phyloP scores from a whole-genome alignment of 1,284 basidiomycete genomes.

The Pholiota adiposa region DNA sequence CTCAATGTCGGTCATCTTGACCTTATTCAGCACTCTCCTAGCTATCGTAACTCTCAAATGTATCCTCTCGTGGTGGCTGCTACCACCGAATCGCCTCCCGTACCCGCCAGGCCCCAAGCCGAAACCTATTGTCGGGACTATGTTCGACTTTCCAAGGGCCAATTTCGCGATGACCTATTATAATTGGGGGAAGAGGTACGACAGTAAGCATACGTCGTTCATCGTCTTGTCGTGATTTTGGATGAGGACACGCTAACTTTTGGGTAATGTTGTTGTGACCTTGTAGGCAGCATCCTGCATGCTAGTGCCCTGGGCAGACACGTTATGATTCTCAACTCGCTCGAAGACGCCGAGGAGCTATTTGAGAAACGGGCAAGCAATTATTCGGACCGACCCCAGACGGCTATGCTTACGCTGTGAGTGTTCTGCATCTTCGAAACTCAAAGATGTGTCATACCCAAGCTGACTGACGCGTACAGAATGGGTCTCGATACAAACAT shows the following conservation, averaged over 20 bases:
- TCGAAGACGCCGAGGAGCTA: neutral
- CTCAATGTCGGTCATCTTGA: too few species aligned
- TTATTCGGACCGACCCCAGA: neutral
- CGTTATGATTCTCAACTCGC: neutral
- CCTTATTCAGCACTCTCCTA: too few species aligned
- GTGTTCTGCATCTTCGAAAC: neutral
- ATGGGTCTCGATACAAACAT: constrained; percentile 29
- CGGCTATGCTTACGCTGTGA: neutral
- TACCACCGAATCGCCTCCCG: too few species aligned
- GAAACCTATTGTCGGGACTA: constrained; percentile 30
- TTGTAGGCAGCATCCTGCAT: neutral
- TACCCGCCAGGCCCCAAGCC: constrained; percentile 30
- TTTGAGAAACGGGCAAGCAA: neutral
- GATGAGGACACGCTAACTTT: too few species aligned
- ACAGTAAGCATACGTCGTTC: constrained; percentile 16
- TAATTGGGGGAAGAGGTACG: constrained; percentile 28
- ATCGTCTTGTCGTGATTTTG: too few species aligned
- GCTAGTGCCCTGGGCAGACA: neutral
- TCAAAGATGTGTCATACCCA: neutral
- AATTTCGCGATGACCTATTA: constrained; percentile 25
- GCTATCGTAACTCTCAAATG: too few species aligned
- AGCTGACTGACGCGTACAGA: constrained; percentile 2
- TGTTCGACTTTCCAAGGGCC: constrained; percentile 27
- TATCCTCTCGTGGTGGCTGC: too few species aligned
- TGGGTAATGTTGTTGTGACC: too few species aligned